Base-by-base conservation (phyloP, 768 basidiomycete species). In the Clathrus columnatus region DNA sequence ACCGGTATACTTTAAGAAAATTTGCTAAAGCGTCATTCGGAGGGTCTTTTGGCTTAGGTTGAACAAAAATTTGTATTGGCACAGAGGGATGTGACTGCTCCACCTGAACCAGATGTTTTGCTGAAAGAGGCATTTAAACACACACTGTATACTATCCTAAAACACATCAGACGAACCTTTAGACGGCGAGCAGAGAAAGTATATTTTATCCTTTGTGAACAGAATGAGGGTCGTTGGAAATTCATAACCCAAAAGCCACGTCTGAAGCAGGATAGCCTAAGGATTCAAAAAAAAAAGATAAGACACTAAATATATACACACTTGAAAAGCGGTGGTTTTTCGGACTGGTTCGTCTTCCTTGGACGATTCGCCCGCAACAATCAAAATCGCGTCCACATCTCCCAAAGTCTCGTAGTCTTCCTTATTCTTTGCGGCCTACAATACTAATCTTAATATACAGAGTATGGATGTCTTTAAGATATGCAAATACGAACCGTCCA, bases 231-330 rank as follows among this genome's bases (percentile, higher is more conserved):
- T 97, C 0, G 92, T 91, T 2, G 95, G 96, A 65, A 98, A 98
- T 69, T 99, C 95, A 69, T 93, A 98, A 14, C 94, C 95, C 36
- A 98, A 79, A 17, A 99, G 76, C 90, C 93, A 96, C 65, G 93
- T 94, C 95, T 96, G 61, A 23, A 55, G 36, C 48, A 24, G 50
- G 44, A 48, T 32, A 14, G 48, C 10, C 26, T 46, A 28, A 41
- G 21, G n/a, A 46, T 49, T 48, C 51, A 50, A 53, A 62, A 51
- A 54, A 24, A 50, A 20, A 41, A 41, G 27, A 11, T 48, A 26
- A 21, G 30, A 30, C 57, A 49, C 47, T 27, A 48, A 53, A 59
- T n/a, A 59, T 61, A 5, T 44, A 65, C 81, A 57, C 59, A 91
- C 95, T 74, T 98, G 95, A 58, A 97, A 79, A 41, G 91, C 91